Percentiles rank a stretch among this genome's conserved stretches.
These are phyloP conservation scores for Phialocephala subalpina DNA, from an alignment of 2,329 filamentous ascomycete genomes.

Conservation along the genomic window DNA sequence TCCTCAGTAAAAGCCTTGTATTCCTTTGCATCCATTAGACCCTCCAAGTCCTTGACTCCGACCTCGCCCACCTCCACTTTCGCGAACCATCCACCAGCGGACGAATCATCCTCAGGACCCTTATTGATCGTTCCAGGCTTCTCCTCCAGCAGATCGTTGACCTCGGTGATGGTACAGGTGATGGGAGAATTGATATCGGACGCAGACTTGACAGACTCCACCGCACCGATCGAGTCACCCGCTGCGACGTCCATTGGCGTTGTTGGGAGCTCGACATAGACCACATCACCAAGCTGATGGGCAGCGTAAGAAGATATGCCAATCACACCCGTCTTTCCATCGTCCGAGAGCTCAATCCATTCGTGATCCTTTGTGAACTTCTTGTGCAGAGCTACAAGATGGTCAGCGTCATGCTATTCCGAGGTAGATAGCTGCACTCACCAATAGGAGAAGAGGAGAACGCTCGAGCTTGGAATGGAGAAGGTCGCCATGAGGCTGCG, in stretches of 20 bases:
- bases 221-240: slow-evolving; percentile 89
- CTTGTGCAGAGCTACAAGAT: slow-evolving; percentile 55
- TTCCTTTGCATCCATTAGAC: slow-evolving; percentile 77
- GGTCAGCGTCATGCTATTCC: slow-evolving; percentile 26
- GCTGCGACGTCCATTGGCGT: slow-evolving; percentile 71
- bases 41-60: slow-evolving; percentile 72
- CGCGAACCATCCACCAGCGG: slow-evolving; percentile 88
- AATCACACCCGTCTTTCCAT: slow-evolving; percentile 80
- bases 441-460: slow-evolving; percentile 54
- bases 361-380: slow-evolving; percentile 98
- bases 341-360: slow-evolving; percentile 89
- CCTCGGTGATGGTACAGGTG: slow-evolving; percentile 75
- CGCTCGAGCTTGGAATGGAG: slow-evolving; percentile 50
- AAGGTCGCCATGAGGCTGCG: slow-evolving; percentile 35
- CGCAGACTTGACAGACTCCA: slow-evolving; percentile 98
- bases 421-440: slow-evolving; percentile 45
- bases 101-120: slow-evolving; percentile 79
- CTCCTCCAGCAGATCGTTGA: slow-evolving; percentile 81
- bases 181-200: slow-evolving; percentile 95
- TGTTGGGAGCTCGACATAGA: slow-evolving; percentile 93
- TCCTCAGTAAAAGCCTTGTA: slow-evolving; percentile 77
- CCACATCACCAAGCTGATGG: slow-evolving; percentile 91
- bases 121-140: slow-evolving; percentile 89
- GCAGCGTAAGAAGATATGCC: slow-evolving; percentile 94
- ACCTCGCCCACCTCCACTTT: slow-evolving; percentile 80